Evolutionary conservation across 1,284 basidiomycete genomes (phyloP).

Genomic region (Moesziomyces globuligerus): DNA sequence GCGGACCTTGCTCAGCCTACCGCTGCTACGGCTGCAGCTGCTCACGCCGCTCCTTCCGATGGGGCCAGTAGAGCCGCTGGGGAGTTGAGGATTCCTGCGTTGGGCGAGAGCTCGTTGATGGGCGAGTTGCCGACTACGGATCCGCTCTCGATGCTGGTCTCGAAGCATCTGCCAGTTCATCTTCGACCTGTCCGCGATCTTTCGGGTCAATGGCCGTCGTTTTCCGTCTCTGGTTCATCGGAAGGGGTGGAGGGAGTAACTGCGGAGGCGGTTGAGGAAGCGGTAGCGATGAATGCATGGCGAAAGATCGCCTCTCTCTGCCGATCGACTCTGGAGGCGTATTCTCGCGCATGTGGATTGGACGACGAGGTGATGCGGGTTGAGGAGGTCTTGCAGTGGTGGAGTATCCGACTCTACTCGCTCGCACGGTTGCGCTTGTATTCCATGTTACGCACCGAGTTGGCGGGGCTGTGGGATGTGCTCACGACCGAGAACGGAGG

Average conservation of each 20-base stretch:
- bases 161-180: constrained; percentile 44
- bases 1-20: too few species aligned
- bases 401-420: constrained; percentile 40
- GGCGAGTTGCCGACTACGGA: constrained; percentile 43
- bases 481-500: constrained; percentile 2
- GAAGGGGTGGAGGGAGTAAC: not conserved
- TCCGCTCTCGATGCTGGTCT: constrained; percentile 31
- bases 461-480: constrained; percentile 28
- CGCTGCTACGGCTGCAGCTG: too few species aligned
- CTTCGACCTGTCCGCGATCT: constrained; percentile 39
- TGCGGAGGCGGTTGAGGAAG: constrained; percentile 11
- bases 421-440: constrained; percentile 37
- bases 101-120: constrained; percentile 19
- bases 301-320: constrained; percentile 33
- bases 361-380: not conserved
- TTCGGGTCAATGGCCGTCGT: constrained; percentile 18
- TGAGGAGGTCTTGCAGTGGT: constrained; percentile 34
- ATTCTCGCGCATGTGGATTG: not conserved
- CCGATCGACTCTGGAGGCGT: constrained; percentile 7
- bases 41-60: too few species aligned
- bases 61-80: too few species aligned
- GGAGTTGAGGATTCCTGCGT: not conserved
- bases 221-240: not conserved
- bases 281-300: constrained; percentile 32
- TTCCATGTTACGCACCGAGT: constrained; percentile 36